Conservation (phyloP, 768 basidiomycete genomes). For the Sarcodon sp. region DNA sequence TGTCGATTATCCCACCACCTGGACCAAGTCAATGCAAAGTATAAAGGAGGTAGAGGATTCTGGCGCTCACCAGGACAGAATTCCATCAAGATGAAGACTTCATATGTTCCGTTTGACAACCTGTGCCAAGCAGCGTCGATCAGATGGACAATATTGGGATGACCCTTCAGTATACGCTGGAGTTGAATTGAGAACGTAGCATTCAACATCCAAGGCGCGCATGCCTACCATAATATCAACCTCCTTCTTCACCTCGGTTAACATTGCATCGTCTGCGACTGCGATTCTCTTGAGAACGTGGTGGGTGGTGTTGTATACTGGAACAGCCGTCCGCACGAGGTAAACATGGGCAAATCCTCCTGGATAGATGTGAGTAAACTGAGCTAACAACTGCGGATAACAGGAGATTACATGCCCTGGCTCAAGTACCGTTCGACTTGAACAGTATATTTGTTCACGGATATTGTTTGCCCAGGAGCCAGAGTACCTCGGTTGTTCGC, state of each 20-base stretch:
- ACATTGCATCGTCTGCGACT: slow-evolving; percentile 79
- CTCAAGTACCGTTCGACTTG: slow-evolving; percentile 91
- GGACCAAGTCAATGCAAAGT: slow-evolving; percentile 8
- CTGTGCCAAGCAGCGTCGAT: slow-evolving; percentile 91
- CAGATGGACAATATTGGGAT: slow-evolving; percentile 91
- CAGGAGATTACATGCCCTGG: slow-evolving; percentile 51
- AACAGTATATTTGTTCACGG: slow-evolving; percentile 82
- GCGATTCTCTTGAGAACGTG: slow-evolving; percentile 98
- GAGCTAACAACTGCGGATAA: slow-evolving; percentile 5
- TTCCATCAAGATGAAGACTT: slow-evolving; percentile 99
- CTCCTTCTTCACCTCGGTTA: slow-evolving; percentile 91
- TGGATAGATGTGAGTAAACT: slow-evolving; percentile 18
- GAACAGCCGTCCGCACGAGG: slow-evolving; percentile 75
- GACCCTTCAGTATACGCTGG: slow-evolving; percentile 82
- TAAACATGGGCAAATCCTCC: slow-evolving; percentile 99
- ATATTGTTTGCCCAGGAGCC: slow-evolving; percentile 73
- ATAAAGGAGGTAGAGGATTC: not conserved
- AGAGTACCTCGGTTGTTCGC: slow-evolving; percentile 48
- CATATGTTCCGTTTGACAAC: slow-evolving; percentile 72
- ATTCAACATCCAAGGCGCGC: slow-evolving; percentile 4
- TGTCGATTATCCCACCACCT: slow-evolving; percentile 99
- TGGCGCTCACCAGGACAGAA: slow-evolving; percentile 68
- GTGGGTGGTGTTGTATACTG: slow-evolving; percentile 83
- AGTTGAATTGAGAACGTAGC: slow-evolving; percentile 14
- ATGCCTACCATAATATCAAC: slow-evolving; percentile 92